Evolutionary conservation across 1,284 basidiomycete species (phyloP).

Genomic region (Tetrapyrgos nigripes): DNA sequence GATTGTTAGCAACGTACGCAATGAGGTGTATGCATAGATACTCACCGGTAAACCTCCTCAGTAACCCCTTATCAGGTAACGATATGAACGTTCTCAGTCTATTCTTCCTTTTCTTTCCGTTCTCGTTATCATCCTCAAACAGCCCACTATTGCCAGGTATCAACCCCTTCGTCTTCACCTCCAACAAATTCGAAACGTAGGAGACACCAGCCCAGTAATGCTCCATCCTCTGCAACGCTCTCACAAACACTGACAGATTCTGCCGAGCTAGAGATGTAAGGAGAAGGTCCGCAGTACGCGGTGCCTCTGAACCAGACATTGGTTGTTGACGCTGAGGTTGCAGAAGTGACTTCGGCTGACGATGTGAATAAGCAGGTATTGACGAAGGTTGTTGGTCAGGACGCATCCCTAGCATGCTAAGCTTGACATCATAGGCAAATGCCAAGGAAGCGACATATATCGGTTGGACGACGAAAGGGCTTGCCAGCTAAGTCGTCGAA

Average conservation of each 20-base stretch:
- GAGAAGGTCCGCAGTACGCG: conserved; percentile 35
- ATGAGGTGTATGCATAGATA: too few relatives aligned
- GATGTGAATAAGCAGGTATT: conserved; percentile 35
- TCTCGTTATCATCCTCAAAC: conserved; percentile 18
- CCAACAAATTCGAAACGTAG: conserved; percentile 37
- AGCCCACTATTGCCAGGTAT: background rate
- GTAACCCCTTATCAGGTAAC: conserved; percentile 42
- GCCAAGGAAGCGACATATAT: conserved; percentile 33
- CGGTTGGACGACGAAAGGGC: conserved; percentile 37
- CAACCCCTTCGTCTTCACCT: conserved; percentile 18
- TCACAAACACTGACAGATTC: conserved; percentile 38
- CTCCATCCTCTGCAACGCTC: conserved; percentile 41
- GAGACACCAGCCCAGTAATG: conserved; percentile 43
- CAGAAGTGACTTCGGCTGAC: conserved; percentile 29
- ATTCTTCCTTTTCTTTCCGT: conserved; percentile 7
- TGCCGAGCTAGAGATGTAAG: conserved; percentile 41
- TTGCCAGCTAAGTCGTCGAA: conserved; percentile 22
- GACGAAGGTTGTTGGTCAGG: background rate
- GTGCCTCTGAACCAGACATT: background rate
- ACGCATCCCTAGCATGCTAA: background rate
- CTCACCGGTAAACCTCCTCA: conserved; percentile 35
- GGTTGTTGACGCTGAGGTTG: background rate
- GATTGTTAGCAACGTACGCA: too few relatives aligned
- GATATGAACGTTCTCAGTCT: conserved; percentile 41
- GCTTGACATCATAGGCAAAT: background rate